These are phyloP conservation scores for Moringa oleifera DNA, from an alignment of 345 rosid genomes.

Conservation along the genomic window DNA sequence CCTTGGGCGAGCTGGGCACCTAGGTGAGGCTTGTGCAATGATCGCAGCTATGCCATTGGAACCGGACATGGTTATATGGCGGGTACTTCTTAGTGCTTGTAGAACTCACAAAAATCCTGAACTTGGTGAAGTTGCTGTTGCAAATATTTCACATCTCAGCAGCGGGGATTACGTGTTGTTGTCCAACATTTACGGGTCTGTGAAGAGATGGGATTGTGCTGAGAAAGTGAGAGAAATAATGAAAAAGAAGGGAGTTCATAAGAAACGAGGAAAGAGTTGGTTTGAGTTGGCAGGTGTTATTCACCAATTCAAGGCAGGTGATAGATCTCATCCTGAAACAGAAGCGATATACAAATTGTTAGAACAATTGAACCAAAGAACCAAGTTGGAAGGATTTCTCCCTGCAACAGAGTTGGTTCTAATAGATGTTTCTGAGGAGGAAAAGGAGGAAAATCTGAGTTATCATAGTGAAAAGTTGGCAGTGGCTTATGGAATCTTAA, in stretches of 20 bases:
- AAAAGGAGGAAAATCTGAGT: conserved; percentile 67
- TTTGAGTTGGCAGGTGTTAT: conserved; percentile 54
- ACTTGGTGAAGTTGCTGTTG: conserved; percentile 61
- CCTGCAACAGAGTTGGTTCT: conserved; percentile 61
- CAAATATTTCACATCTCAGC: conserved; percentile 41
- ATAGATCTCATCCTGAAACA: conserved; percentile 63
- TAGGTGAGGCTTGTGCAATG: conserved; percentile 64
- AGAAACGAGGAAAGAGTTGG: conserved; percentile 78
- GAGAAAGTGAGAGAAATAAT: conserved; percentile 56
- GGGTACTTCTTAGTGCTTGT: conserved; percentile 77
- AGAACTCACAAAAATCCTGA: conserved; percentile 42
- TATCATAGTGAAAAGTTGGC: conserved; percentile 83
- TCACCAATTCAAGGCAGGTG: conserved; percentile 69
- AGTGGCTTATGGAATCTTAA: conserved; percentile 68
- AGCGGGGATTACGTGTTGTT: conserved; percentile 78
- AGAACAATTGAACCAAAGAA: conserved; percentile 35
- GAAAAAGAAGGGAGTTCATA: conserved; percentile 54
- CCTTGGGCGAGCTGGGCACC: conserved; percentile 58
- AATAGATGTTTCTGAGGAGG: conserved; percentile 87
- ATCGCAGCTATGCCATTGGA: conserved; percentile 56
- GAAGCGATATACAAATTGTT: conserved; percentile 48
- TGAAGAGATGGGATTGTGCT: conserved; percentile 63
- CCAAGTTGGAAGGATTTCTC: conserved; percentile 57
- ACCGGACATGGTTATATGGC: conserved; percentile 82
- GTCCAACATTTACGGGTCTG: conserved; percentile 68